These are phyloP conservation scores for Gossypium lobatum DNA, from an alignment of 441 rosid species.

Conservation along the genomic window DNA sequence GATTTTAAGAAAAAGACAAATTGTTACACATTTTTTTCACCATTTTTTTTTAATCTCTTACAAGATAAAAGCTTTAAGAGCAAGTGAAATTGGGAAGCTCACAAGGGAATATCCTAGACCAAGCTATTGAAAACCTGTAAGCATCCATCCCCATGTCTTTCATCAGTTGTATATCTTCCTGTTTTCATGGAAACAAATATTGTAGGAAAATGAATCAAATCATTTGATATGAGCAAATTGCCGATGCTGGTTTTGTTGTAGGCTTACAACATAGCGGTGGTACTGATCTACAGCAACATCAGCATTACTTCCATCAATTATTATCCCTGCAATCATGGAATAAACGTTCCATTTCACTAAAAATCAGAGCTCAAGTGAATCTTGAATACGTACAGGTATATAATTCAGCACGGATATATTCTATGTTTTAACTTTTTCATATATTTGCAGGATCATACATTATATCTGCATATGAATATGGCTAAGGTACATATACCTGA, in stretches of 20 bases:
- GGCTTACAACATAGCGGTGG: slow-evolving; percentile 60
- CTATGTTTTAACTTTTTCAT: background rate
- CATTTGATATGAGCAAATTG: background rate
- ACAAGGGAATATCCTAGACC: slow-evolving; percentile 71
- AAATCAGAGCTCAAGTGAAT: too few relatives aligned
- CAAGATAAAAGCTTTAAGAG: background rate
- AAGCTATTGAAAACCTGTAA: slow-evolving; percentile 61
- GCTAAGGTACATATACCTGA: slow-evolving; percentile 39
- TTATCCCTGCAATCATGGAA: slow-evolving; percentile 37
- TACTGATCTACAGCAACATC: slow-evolving; percentile 92
- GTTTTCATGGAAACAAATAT: slow-evolving; percentile 1
- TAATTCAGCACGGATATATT: too few relatives aligned
- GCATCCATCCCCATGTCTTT: slow-evolving; percentile 77
- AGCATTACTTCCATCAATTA: slow-evolving; percentile 62
- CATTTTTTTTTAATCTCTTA: background rate
- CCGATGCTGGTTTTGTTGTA: background rate
- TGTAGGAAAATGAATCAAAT: background rate
- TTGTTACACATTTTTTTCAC: background rate
- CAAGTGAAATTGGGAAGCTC: slow-evolving; percentile 11
- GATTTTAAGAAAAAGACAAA: background rate
- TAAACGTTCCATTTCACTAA: background rate
- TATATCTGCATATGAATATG: too few relatives aligned
- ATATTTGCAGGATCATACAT: background rate
- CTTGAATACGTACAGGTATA: too few relatives aligned
- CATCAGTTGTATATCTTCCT: slow-evolving; percentile 72